Evolutionary conservation across 2,329 filamentous ascomycete species (phyloP).

Genomic region (Amauroascus niger): DNA sequence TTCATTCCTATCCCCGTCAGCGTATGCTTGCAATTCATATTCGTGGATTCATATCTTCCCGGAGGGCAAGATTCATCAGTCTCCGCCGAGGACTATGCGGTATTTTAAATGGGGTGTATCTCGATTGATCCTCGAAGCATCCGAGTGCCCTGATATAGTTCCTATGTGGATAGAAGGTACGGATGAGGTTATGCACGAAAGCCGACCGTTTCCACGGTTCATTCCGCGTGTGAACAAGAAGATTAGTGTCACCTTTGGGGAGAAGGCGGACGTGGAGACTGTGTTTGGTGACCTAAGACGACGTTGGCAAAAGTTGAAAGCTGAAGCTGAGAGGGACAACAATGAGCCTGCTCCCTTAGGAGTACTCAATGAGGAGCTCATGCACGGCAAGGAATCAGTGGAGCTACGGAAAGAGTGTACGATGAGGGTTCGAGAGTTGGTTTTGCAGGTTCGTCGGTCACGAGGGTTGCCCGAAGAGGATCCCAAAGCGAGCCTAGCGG

Average conservation of each 20-base stretch:
- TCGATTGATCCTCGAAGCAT: slow-evolving; percentile 78
- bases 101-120: slow-evolving; percentile 99
- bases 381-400: slow-evolving; percentile 63
- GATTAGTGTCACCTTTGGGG: slow-evolving; percentile 67
- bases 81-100: slow-evolving; percentile 65
- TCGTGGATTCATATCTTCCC: slow-evolving; percentile 94
- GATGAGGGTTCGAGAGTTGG: slow-evolving; percentile 63
- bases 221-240: slow-evolving; percentile 64
- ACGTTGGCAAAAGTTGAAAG: slow-evolving; percentile 60
- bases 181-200: slow-evolving; percentile 79
- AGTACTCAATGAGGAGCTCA: slow-evolving; percentile 55
- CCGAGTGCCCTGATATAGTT: slow-evolving; percentile 77
- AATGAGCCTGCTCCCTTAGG: slow-evolving; percentile 37
- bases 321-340: slow-evolving; percentile 39
- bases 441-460: slow-evolving; percentile 63
- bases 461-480: slow-evolving; percentile 73
- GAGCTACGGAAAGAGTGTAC: slow-evolving; percentile 72
- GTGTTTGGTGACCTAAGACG: slow-evolving; percentile 68
- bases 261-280: slow-evolving; percentile 60
- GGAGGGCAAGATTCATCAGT: slow-evolving; percentile 88
- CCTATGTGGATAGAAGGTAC: slow-evolving; percentile 93
- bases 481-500: slow-evolving; percentile 62
- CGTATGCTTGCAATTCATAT: slow-evolving; percentile 58
- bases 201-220: slow-evolving; percentile 67
- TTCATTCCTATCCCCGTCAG: slow-evolving; percentile 58